Conservation (phyloP, 306 rosid species). For the Calophaca sinica region DNA sequence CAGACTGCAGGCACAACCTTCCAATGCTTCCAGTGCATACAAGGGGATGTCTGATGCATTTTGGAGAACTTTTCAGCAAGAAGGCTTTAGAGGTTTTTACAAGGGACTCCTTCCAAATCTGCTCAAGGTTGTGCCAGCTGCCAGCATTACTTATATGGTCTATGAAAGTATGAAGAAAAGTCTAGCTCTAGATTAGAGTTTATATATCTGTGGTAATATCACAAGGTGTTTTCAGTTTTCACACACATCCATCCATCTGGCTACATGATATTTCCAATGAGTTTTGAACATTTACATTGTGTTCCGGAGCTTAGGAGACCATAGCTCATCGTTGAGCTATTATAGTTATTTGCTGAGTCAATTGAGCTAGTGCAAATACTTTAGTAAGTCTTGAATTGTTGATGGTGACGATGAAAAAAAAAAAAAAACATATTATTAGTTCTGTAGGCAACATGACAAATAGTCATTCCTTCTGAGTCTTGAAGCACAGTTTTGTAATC, state of each 20-base stretch:
- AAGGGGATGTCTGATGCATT: slow-evolving; percentile 63
- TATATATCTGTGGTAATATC: background rate
- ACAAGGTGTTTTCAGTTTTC: slow-evolving; percentile 14
- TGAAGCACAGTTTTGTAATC: slow-evolving; percentile 56
- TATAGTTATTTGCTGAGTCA: slow-evolving; percentile 34
- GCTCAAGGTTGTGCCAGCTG: slow-evolving; percentile 68
- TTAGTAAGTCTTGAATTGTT: slow-evolving; percentile 41
- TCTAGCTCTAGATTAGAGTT: slow-evolving; percentile 50
- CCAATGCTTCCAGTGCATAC: slow-evolving; percentile 48
- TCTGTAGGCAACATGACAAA: slow-evolving; percentile 49
- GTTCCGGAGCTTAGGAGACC: background rate
- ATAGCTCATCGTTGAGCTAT: slow-evolving; percentile 34
- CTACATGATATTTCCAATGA: slow-evolving; percentile 2
- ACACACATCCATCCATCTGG: background rate
- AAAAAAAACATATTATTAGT: slow-evolving; percentile 23
- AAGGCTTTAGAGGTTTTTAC: slow-evolving; percentile 57
- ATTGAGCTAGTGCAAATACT: slow-evolving; percentile 46
- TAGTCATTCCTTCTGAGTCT: slow-evolving; percentile 40
- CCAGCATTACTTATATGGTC: slow-evolving; percentile 60
- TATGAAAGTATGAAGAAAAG: slow-evolving; percentile 61
- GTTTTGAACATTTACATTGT: slow-evolving; percentile 13
- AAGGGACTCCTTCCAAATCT: slow-evolving; percentile 62
- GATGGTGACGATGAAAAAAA: slow-evolving; percentile 46
- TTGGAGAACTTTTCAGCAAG: slow-evolving; percentile 50
- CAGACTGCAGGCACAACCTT: slow-evolving; percentile 62